phyloP scores from a whole-genome alignment of 495 filamentous ascomycete species.

The Letharia columbiana region DNA sequence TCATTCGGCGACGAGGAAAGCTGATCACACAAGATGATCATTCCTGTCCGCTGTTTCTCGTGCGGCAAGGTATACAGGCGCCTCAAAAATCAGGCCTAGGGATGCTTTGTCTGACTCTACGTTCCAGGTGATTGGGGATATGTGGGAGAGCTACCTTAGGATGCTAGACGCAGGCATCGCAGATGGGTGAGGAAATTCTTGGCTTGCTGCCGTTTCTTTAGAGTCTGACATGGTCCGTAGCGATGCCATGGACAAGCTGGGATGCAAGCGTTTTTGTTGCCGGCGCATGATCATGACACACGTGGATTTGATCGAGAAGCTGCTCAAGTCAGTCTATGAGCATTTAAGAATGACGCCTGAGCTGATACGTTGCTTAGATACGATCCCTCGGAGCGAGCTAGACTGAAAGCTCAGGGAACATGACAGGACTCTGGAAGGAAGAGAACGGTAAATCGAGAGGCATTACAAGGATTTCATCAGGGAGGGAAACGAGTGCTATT shows the following conservation, averaged over 20 bases:
- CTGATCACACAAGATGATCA: conserved; percentile 64
- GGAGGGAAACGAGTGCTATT: neutral
- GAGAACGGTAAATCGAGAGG: neutral
- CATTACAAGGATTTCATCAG: neutral
- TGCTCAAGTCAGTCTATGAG: conserved; percentile 63
- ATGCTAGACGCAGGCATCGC: conserved; percentile 66
- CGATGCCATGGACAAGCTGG: conserved; percentile 88
- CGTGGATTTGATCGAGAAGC: conserved; percentile 96
- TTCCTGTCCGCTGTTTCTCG: conserved; percentile 95
- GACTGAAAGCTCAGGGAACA: conserved; percentile 5
- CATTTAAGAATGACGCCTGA: neutral
- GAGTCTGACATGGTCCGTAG: conserved; percentile 35
- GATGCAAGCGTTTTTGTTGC: conserved; percentile 93
- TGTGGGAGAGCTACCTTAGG: conserved; percentile 88
- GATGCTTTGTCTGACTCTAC: conserved; percentile 21
- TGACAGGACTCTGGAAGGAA: neutral
- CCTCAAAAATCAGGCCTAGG: neutral
- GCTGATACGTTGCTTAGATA: conserved; percentile 21
- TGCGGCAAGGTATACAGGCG: conserved; percentile 77
- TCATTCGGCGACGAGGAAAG: neutral
- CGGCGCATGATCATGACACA: conserved; percentile 99
- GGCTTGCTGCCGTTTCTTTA: neutral
- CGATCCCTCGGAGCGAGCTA: conserved; percentile 22
- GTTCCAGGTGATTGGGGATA: conserved; percentile 79
- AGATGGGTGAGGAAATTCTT: conserved; percentile 57